Percentiles rank a stretch among this genome's conserved stretches.
These are phyloP conservation scores for Penicillium taxi DNA, from an alignment of 495 filamentous ascomycete genomes.

Conservation along the genomic window DNA sequence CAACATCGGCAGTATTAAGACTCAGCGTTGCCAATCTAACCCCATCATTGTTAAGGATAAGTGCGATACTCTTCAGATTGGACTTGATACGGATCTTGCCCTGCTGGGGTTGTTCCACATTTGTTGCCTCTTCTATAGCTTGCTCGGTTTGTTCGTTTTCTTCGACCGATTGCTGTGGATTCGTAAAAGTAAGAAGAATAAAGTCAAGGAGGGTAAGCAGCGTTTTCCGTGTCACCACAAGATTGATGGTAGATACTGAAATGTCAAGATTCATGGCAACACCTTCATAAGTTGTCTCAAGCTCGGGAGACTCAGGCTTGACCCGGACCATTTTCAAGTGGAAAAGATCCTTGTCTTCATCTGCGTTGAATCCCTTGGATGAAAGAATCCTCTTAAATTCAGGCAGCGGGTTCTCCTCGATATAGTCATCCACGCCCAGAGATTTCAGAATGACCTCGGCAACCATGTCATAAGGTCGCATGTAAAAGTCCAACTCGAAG, in stretches of 20 bases:
- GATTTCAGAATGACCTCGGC: conserved; percentile 82
- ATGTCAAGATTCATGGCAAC: conserved; percentile 90
- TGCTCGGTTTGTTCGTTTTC: conserved; percentile 28
- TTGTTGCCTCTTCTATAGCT: conserved; percentile 38
- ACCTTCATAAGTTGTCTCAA: conserved; percentile 81
- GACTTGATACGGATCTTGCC: conserved; percentile 77
- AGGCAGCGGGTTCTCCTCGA: conserved; percentile 77
- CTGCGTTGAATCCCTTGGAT: conserved; percentile 65
- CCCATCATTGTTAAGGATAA: conserved; percentile 98
- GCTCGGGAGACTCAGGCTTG: conserved; percentile 85
- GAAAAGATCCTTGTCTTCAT: conserved; percentile 74
- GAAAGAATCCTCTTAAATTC: conserved; percentile 96
- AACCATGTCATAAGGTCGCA: conserved; percentile 83
- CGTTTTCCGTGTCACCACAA: conserved; percentile 88
- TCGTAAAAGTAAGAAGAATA: conserved; percentile 87
- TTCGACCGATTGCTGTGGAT: conserved; percentile 44
- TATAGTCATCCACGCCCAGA: conserved; percentile 88
- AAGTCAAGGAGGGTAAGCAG: conserved; percentile 94
- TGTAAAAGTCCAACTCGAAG: conserved; percentile 79
- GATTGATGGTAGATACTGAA: conserved; percentile 87
- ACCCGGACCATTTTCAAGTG: conserved; percentile 82
- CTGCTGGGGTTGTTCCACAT: conserved; percentile 34
- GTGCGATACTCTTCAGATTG: conserved; percentile 80
- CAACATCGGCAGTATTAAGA: conserved; percentile 83
- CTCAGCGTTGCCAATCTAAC: conserved; percentile 89